Evolutionary conservation across 768 basidiomycete species (phyloP), one percentile per base, ranked within the genome.

Genomic region (Lactarius sanguifluus): DNA sequence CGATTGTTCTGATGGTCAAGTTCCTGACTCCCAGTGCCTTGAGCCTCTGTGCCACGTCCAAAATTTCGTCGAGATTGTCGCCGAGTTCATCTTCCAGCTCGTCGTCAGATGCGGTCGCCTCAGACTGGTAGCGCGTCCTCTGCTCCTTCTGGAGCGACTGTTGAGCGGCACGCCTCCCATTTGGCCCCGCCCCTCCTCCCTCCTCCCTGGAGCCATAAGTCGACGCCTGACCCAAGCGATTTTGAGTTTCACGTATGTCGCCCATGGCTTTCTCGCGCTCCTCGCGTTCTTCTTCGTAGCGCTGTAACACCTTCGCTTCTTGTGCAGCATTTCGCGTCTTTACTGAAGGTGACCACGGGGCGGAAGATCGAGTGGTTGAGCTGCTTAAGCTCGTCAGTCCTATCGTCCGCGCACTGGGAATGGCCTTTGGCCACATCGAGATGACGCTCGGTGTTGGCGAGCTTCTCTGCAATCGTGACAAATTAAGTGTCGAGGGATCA

Each of bases 11-110:
- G 97, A 28, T 79, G 81, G 71, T 94, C 89, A 63, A 98, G 86
- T 74, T 98, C 96, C 67, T 91, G 83, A 54, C 82, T 7, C 90
- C 92, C 23, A 96, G 79, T 3, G 87, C 85, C 77, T 91, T 92
- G 67, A 97, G 81, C 56, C 86, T 81, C 78, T 88, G 91, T 2
- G 91, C 86, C 60, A 89, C 85, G 59, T 87, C 87, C 41, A 85
- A 79, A 65, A 96, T 90, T 76, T 96, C 94, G 74, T 92, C 87
- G 30, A 99, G 79, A 75, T 98, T 98, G 70, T 84, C 86, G 72
- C 98, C 96, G 43, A 99, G 73, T 77, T 98, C 95, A 71, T 98
- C 90, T 79, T 99, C 96, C 1, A 96, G 70, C 77, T 96, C 94
- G 71, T 98, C 95, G 73, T 99, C 97, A 6, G 90, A 92, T 3